Percentiles rank a stretch among this genome's conserved stretches.
phyloP scores from a whole-genome alignment of 1,139 yeast species.

The Pichia sp. region DNA sequence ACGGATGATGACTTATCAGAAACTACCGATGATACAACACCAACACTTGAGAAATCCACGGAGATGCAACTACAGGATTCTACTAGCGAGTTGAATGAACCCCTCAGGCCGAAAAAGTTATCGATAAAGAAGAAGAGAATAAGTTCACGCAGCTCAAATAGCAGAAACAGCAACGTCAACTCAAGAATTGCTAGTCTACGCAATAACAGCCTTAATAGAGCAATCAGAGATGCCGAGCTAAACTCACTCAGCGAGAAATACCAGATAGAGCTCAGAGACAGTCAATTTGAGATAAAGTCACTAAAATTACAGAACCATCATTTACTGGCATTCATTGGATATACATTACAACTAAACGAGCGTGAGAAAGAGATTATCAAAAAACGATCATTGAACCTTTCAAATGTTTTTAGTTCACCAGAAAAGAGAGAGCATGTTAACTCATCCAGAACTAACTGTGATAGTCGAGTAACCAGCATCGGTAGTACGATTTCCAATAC shows the following conservation, averaged over 20 bases:
- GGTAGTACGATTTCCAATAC: background rate
- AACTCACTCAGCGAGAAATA: slow-evolving; percentile 27
- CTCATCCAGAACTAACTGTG: slow-evolving; percentile 1
- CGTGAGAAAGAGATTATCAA: background rate
- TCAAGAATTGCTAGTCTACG: slow-evolving; percentile 18
- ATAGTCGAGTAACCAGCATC: background rate
- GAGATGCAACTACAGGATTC: background rate
- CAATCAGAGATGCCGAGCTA: slow-evolving; percentile 26
- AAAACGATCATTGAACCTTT: background rate
- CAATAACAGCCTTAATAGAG: slow-evolving; percentile 18
- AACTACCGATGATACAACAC: slow-evolving; percentile 1
- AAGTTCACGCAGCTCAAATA: slow-evolving; percentile 2
- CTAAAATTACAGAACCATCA: slow-evolving; percentile 50
- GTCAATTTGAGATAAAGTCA: slow-evolving; percentile 49
- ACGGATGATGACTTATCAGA: background rate
- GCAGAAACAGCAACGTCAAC: background rate
- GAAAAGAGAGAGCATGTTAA: slow-evolving; percentile 1
- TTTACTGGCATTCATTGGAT: slow-evolving; percentile 49
- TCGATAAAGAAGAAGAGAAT: slow-evolving; percentile 7
- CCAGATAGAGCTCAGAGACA: slow-evolving; percentile 44
- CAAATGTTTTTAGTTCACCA: background rate
- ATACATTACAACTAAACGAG: slow-evolving; percentile 40
- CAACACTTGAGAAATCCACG: background rate
- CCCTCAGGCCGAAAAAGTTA: background rate
- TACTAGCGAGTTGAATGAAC: background rate